These are phyloP conservation scores for Phialophora macrospora DNA, from an alignment of 2,329 filamentous ascomycete species.

Conservation along the genomic window DNA sequence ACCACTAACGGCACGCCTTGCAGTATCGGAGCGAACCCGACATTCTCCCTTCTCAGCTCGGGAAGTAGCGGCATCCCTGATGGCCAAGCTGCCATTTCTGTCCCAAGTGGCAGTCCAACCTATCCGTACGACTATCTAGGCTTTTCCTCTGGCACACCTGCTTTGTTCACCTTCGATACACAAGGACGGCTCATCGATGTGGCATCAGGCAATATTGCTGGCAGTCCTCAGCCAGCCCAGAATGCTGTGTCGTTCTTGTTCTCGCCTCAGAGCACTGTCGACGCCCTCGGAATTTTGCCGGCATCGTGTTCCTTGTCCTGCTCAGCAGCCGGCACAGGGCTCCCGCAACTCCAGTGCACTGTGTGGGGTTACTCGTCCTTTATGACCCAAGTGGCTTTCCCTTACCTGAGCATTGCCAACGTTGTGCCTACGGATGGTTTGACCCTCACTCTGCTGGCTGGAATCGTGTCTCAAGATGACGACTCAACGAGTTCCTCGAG, in stretches of 20 bases:
- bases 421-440: constrained; percentile 1
- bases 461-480: neutral
- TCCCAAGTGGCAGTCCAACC: neutral
- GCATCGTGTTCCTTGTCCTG: constrained; percentile 7
- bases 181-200: constrained; percentile 10
- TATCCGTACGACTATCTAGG: constrained; percentile 14
- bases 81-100: neutral
- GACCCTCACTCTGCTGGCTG: constrained; percentile 7
- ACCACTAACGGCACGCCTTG: constrained; percentile 2
- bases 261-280: constrained; percentile 4
- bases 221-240: neutral
- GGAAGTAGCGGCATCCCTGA: constrained; percentile 8
- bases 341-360: constrained; percentile 1
- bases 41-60: constrained; percentile 14
- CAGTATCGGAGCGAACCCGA: constrained; percentile 13
- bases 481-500: neutral
- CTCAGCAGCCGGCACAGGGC: neutral
- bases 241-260: constrained; percentile 7
- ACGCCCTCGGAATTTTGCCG: neutral
- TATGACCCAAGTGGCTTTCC: neutral
- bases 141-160: constrained; percentile 11
- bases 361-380: constrained; percentile 1
- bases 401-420: constrained; percentile 8
- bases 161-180: constrained; percentile 12
- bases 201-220: constrained; percentile 1